Base-by-base conservation (phyloP, 441 rosid species). In the Capsella rubella region DNA sequence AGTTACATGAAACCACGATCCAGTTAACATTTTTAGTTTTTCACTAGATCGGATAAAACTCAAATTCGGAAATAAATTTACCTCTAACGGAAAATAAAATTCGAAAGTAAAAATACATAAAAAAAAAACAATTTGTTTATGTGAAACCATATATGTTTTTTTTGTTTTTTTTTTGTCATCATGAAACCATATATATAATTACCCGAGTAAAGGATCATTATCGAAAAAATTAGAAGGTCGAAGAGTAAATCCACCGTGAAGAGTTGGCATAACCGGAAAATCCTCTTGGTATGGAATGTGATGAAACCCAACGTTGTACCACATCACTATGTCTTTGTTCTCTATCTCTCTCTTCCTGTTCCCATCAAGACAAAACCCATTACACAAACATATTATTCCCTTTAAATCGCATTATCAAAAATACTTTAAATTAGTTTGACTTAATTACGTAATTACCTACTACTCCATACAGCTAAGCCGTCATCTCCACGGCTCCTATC, bases 201-300 rank as follows among this genome's bases (percentile, higher is more conserved):
- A 39, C 5, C 42, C 42, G 42, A 13, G 13, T 67, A 87, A 56
- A 13, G 88, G 91, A 66, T 88, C 90, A 37, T 83, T 80, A 35
- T 89, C 87, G 18, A 88, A 91, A 64, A 91, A 91, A 60, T 87
- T 88, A 1, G 85, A 47, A 1, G 95, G 95, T 15, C 86, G 84
- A 47, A 91, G 90, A 81, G 86, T 85, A 75, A 88, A 91, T 4
- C 90, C 84, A 11, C 80, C 80, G 0, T 78, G 84, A 52, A 91
- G 75, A n/a, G 85, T 77, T 0, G 95, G 84, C 95, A 89, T 90
- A 2, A 81, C 80, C 0, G 95, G 98, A 60, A 89, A 92, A 78
- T 90, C 96, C 76, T 92, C 98, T 70, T 92, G 95, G 74, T 55
- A 84, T 34, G 95, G 97, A 66, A 69, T 74, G 69, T 89, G 98